Evolutionary conservation across 2,329 filamentous ascomycete genomes (phyloP), one percentile per base, ranked within the genome.

Genomic region (Aspergillus pseudotamarii): DNA sequence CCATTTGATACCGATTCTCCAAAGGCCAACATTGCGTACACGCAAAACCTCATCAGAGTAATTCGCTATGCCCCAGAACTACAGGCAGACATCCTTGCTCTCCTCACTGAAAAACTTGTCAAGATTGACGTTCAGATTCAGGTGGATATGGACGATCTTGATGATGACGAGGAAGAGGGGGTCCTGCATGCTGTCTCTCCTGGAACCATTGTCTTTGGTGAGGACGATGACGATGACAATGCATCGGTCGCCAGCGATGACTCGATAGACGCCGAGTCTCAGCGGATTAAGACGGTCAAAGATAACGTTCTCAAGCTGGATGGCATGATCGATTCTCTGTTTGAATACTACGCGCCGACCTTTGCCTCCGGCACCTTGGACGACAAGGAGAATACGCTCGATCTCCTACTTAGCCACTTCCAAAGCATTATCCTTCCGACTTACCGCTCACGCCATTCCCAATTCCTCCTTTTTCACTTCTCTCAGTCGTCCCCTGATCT

Each of bases 51-150:
- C 11, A 82, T 98, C 30, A 87, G 85, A 63, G 82, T 98, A 38
- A 89, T 91, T 59, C 84, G 88, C 56, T 97, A 97, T 73, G 87
- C 91, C 1, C 89, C 92, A 0, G 89, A 91, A 63, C 81, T 97
- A 41, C 89, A 90, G 65, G 87, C 90, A 9, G 91, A 96, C 65
- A 88, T 98, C 28, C 85, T 97, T 66, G 89, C 93, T 61, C 81
- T 96, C 14, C 90, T 98, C 55, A 90, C 93, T 48, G 91, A 94
- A 69, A 89, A 92, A 66, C 84, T 98, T 9, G 92, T 98, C 72
- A 95, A 95, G 78, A 92, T 98, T 63, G 95, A 99, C 75, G 93
- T 96, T 1, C 92, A 97, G 75, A 95, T 98, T 77, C 94, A 97
- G 78, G 87, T 94, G 57, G 94, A 98, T 72, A 82, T 98, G 72